Evolutionary conservation across 2,329 filamentous ascomycete genomes (phyloP).

Genomic region (Scortechinia acanthostroma): DNA sequence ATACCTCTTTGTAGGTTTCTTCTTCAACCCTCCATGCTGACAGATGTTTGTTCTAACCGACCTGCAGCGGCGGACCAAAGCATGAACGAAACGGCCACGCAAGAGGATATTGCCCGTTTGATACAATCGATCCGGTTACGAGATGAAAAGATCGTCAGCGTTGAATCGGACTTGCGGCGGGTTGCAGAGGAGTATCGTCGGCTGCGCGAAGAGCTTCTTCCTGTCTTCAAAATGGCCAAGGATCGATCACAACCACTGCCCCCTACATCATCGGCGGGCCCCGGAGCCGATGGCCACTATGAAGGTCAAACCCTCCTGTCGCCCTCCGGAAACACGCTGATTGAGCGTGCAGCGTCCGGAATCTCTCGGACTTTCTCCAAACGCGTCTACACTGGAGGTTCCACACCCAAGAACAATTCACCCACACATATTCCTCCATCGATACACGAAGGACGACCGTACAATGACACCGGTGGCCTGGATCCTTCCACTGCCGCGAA

Average conservation of each 20-base stretch:
- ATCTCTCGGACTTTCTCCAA: constrained; percentile 34
- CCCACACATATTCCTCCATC: constrained; percentile 37
- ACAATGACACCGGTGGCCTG: constrained; percentile 25
- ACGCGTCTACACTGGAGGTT: constrained; percentile 31
- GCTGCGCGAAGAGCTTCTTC: constrained; percentile 57
- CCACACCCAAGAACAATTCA: constrained; percentile 36
- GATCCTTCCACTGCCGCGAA: constrained; percentile 34
- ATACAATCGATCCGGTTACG: constrained; percentile 57
- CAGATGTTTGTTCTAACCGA: too few relatives aligned
- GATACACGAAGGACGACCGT: constrained; percentile 29
- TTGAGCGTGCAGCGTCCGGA: neutral
- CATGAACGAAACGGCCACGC: constrained; percentile 50
- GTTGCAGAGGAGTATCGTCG: constrained; percentile 59
- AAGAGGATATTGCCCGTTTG: constrained; percentile 59
- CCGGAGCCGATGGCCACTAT: constrained; percentile 20
- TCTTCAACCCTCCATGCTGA: constrained; percentile 39
- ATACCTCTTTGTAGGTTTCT: constrained; percentile 50
- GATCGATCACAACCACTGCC: constrained; percentile 59
- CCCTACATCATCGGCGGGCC: constrained; percentile 1
- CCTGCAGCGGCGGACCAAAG: constrained; percentile 56
- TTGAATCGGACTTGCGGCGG: constrained; percentile 51
- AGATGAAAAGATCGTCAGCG: constrained; percentile 55
- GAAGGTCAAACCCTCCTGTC: neutral
- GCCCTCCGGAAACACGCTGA: neutral
- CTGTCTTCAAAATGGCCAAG: constrained; percentile 59